A percentile compares a stretch with the other conserved stretches of the same genome.
phyloP scores from a whole-genome alignment of 2,329 filamentous ascomycete species.

The Grosmannia huntii region DNA sequence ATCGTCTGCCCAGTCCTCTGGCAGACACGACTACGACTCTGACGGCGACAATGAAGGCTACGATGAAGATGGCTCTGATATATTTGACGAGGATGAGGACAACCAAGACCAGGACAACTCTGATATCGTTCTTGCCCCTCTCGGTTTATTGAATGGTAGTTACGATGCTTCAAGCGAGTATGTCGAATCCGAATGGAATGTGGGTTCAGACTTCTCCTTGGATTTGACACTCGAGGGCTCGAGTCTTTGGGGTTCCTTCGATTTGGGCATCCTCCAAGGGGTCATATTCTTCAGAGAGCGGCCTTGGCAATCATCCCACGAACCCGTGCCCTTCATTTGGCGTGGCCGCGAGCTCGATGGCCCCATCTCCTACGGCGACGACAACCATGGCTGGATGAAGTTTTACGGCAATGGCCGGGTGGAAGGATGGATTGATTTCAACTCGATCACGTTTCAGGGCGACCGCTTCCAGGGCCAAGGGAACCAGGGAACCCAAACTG shows the following conservation, averaged over 20 bases:
- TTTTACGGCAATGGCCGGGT: constrained; percentile 1
- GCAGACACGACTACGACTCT: neutral
- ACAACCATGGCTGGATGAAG: neutral
- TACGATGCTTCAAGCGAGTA: neutral
- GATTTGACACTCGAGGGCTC: constrained; percentile 1
- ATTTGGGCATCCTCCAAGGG: constrained; percentile 2
- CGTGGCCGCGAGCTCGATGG: constrained; percentile 1
- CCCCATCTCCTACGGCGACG: neutral
- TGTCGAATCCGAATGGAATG: neutral
- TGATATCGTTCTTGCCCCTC: neutral
- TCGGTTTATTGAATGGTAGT: constrained; percentile 1
- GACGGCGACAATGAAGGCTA: neutral
- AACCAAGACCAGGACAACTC: neutral
- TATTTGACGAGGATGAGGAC: neutral
- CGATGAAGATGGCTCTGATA: neutral
- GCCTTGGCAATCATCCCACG: constrained; percentile 2
- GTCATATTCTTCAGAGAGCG: constrained; percentile 2
- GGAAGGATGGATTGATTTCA: constrained; percentile 1
- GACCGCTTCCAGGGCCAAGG: neutral
- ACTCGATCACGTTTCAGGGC: neutral
- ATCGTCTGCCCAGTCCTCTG: neutral
- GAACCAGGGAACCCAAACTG: neutral
- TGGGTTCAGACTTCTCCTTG: neutral
- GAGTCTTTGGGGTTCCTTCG: constrained; percentile 2
- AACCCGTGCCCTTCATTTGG: neutral